Base-by-base conservation (phyloP, 225 moss, liverwort and hornwort genomes). In the Straminergon stramineum region DNA sequence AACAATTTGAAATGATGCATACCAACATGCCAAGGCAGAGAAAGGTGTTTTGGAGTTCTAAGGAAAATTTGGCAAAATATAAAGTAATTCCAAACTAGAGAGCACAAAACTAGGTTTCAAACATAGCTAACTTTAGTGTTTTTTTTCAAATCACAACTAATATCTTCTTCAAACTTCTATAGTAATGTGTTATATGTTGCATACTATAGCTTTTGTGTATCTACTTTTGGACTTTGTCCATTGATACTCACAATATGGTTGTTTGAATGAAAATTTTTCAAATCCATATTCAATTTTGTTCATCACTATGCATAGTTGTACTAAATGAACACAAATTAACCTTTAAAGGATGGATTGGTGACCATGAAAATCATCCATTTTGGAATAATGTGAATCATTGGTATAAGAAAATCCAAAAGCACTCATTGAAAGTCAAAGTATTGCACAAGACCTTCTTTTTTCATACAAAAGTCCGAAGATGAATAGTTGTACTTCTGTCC, bases 31-130 rank as follows among this genome's bases (percentile, higher is more conserved):
- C 2, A 17, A 73, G 1, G 28, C 2, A 73, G 17, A 28, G 45
- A 43, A 43, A 3, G 1, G 1, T 2, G 0, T 28, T 39, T 73
- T 9, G 0, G 10, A 28, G 13, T 71, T 28, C 3, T 27, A 43
- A 34, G 9, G 16, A 5, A 8, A 73, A 43, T 9, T 73, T 27
- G 27, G 16, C 5, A 23, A 43, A 43, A 10, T 24, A 17, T 16
- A 43, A 43, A 43, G 6, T 43, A 43, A 16, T 28, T 73, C 16
- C 6, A 73, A 73, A 16, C 17, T 16, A 28, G 3, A 3, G 5
- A 0, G 0, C 2, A 5, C 10, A 10, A 45, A 73, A 73, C 3
- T 9, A 3, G 45, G 10, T 27, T 45, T 28, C 6, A 27, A 2
- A 43, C 5, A 73, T 45, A 2, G 9, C 6, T 43, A 28, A 9